These are phyloP conservation scores for Schizophyllum amplum DNA, from an alignment of 1,284 basidiomycete genomes.

Conservation along the genomic window DNA sequence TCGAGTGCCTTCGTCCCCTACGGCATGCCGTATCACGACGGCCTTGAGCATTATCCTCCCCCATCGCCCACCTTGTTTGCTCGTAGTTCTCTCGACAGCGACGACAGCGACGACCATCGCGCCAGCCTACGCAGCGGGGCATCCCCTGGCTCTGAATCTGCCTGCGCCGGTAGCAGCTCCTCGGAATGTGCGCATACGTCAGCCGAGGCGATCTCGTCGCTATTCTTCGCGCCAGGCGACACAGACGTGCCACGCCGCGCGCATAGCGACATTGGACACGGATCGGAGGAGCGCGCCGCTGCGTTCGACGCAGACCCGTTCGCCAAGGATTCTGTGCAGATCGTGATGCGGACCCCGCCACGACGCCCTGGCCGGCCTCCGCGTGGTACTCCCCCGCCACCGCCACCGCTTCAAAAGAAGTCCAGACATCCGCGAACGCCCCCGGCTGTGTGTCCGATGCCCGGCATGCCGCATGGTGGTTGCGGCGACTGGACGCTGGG, in stretches of 20 bases:
- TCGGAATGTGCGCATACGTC: background rate
- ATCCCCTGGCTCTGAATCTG: background rate
- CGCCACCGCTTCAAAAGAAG: background rate
- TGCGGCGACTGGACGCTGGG: background rate
- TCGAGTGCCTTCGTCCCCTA: background rate
- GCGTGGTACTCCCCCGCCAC: background rate
- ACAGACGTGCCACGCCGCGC: background rate
- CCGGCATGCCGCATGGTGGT: background rate
- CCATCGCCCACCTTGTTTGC: background rate
- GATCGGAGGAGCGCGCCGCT: background rate
- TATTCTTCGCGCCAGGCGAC: background rate
- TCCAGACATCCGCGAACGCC: too few species aligned
- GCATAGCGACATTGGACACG: background rate
- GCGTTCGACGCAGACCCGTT: background rate
- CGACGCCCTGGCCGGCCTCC: background rate
- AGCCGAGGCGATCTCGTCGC: background rate
- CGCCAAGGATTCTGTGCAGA: background rate
- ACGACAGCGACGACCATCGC: background rate
- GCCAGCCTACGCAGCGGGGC: background rate
- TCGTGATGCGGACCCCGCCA: background rate
- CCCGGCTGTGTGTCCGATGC: background rate
- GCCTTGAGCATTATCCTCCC: background rate
- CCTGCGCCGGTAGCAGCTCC: background rate
- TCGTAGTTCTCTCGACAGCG: background rate
- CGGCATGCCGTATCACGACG: background rate